Conservation (phyloP, 345 rosid genomes). For the Salix purpurea region DNA sequence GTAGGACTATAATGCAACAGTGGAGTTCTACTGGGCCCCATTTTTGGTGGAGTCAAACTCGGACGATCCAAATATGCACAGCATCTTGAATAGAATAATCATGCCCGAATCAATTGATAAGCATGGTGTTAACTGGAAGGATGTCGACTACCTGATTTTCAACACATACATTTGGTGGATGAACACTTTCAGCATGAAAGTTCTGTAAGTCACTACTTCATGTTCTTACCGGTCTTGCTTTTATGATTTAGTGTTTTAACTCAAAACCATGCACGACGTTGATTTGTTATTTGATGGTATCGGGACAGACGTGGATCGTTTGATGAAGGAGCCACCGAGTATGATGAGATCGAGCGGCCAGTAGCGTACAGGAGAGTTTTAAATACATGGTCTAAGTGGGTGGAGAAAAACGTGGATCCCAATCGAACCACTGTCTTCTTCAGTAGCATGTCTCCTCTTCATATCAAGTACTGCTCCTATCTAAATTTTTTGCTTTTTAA, state of each 20-base stretch:
- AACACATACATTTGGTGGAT: constrained; percentile 97
- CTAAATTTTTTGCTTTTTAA: background rate
- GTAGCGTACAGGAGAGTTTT: constrained; percentile 65
- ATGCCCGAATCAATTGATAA: constrained; percentile 72
- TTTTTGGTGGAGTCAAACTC: constrained; percentile 91
- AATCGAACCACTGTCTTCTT: constrained; percentile 79
- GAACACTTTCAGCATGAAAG: constrained; percentile 56
- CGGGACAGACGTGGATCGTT: constrained; percentile 73
- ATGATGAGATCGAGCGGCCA: constrained; percentile 52
- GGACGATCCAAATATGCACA: constrained; percentile 72
- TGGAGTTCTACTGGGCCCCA: constrained; percentile 93
- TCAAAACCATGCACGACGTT: background rate
- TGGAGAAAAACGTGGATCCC: constrained; percentile 68
- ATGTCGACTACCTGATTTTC: constrained; percentile 65
- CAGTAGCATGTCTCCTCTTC: constrained; percentile 85
- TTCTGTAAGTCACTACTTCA: constrained; percentile 45
- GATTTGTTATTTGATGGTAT: constrained; percentile 19
- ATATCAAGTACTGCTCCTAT: constrained; percentile 45
- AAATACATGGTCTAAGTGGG: constrained; percentile 94
- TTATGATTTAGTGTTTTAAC: background rate
- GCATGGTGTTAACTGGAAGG: constrained; percentile 80
- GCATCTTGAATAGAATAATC: constrained; percentile 62
- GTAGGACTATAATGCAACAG: constrained; percentile 77
- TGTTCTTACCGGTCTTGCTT: background rate
- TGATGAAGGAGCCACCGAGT: constrained; percentile 68